Percentiles rank a stretch among this genome's conserved stretches.
These are phyloP conservation scores for Neurospora sp. DNA, from an alignment of 495 filamentous ascomycete species.

Conservation along the genomic window DNA sequence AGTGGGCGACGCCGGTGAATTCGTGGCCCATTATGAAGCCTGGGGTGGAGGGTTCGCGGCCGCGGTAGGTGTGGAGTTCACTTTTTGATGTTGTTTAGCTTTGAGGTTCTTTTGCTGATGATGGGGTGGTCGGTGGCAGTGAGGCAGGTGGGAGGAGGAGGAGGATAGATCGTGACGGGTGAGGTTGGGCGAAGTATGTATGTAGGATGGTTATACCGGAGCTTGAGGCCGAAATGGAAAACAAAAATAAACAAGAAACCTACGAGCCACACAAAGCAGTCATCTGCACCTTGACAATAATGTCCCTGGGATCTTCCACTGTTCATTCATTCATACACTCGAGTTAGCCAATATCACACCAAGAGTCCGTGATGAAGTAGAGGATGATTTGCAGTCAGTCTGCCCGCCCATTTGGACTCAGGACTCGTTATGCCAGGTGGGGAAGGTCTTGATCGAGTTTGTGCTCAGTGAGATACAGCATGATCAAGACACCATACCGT, in stretches of 20 bases:
- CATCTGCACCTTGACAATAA: constrained; percentile 76
- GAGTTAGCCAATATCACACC: not conserved
- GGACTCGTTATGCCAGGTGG: not conserved
- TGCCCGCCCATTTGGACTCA: not conserved
- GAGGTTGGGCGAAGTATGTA: not conserved
- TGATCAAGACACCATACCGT: no score
- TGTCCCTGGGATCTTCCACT: constrained; percentile 62
- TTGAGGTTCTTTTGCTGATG: no score
- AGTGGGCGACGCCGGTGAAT: constrained; percentile 68
- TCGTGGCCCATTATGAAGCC: constrained; percentile 61
- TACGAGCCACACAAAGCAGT: constrained; percentile 89
- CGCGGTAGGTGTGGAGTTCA: constrained; percentile 85
- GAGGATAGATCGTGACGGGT: not conserved
- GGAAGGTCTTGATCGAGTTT: no score
- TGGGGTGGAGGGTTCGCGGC: constrained; percentile 50
- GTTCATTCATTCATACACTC: constrained; percentile 25
- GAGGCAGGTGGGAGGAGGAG: no score
- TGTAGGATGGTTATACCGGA: not conserved
- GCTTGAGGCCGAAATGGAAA: not conserved
- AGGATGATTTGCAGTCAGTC: not conserved
- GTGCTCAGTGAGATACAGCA: no score
- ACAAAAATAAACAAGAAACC: constrained; percentile 21
- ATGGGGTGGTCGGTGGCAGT: no score
- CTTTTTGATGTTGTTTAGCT: no score
- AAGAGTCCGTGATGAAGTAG: not conserved